Conservation (phyloP, 768 basidiomycete species). For the Rhizopogon salebrosus region DNA sequence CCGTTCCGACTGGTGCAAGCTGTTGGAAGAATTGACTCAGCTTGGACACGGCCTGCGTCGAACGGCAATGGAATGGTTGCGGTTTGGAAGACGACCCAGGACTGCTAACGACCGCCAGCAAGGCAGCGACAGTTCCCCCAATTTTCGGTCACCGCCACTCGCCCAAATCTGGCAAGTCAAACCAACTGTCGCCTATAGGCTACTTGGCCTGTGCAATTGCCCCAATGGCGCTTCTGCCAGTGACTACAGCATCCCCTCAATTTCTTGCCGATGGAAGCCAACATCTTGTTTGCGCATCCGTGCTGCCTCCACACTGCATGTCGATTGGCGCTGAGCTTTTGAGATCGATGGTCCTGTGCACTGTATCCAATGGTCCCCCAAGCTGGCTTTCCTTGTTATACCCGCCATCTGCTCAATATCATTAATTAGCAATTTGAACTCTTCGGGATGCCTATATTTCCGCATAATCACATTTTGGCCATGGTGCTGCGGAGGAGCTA, state of each 20-base stretch:
- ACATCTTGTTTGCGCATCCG: neutral
- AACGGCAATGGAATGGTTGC: slow-evolving; percentile 5
- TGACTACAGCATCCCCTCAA: neutral
- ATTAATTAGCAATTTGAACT: neutral
- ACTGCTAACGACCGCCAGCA: slow-evolving; percentile 26
- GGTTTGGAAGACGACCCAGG: slow-evolving; percentile 20
- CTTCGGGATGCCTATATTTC: neutral
- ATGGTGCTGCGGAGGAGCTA: neutral
- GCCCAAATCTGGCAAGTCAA: neutral
- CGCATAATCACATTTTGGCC: neutral
- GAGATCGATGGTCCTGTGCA: neutral
- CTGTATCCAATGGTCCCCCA: neutral
- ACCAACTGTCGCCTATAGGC: neutral
- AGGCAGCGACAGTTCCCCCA: slow-evolving; percentile 14
- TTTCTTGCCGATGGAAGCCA: neutral
- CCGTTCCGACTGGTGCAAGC: neutral
- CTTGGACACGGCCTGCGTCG: neutral
- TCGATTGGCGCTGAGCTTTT: neutral
- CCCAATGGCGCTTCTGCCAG: too few species aligned
- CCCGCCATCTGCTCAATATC: neutral
- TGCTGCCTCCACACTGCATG: neutral
- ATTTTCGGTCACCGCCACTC: slow-evolving; percentile 13
- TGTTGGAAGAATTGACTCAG: neutral
- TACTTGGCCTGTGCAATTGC: too few species aligned
- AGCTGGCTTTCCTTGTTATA: neutral